phyloP scores from a whole-genome alignment of 169 alveolate species.

The Eimeria praecox region DNA sequence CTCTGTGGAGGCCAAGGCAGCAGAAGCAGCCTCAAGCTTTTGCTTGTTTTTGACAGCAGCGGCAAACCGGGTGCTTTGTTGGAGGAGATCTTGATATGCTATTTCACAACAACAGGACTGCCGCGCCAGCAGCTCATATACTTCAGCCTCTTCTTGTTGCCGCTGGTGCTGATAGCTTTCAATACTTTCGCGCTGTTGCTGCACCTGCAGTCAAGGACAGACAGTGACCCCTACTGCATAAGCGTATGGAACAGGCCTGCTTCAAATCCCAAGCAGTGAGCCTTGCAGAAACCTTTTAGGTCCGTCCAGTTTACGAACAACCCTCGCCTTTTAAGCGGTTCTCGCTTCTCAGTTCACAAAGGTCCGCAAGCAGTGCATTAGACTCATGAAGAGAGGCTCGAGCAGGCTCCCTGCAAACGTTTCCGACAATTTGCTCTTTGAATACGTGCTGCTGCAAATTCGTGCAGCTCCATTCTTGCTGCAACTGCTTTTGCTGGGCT shows the following conservation, averaged over 20 bases:
- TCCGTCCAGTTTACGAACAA: not conserved
- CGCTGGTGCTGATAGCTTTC: slow-evolving; percentile 18
- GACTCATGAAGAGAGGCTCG: not conserved
- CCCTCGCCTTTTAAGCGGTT: not conserved
- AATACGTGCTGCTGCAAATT: not conserved
- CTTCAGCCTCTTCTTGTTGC: slow-evolving; percentile 18
- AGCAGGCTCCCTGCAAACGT: not conserved
- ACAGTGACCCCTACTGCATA: not conserved
- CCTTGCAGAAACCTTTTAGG: not conserved
- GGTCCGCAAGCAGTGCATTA: not conserved
- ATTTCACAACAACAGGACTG: slow-evolving; percentile 65
- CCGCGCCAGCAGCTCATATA: slow-evolving; percentile 34
- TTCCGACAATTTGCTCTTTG: not conserved
- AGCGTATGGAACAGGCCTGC: not conserved
- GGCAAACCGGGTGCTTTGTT: slow-evolving; percentile 29
- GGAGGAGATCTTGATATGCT: slow-evolving; percentile 57
- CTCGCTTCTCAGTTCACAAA: not conserved
- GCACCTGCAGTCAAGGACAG: slow-evolving; percentile 18
- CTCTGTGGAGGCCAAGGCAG: slow-evolving; percentile 1
- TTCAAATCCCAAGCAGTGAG: not conserved
- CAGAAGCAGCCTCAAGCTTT: slow-evolving; percentile 54
- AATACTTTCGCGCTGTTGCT: not conserved
- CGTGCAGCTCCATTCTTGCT: not conserved
- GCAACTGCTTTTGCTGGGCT: not conserved
- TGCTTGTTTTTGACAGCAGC: slow-evolving; percentile 14